Base-by-base conservation (phyloP, 2,329 filamentous ascomycete species). In the Rhytidhysteron rufulum region DNA sequence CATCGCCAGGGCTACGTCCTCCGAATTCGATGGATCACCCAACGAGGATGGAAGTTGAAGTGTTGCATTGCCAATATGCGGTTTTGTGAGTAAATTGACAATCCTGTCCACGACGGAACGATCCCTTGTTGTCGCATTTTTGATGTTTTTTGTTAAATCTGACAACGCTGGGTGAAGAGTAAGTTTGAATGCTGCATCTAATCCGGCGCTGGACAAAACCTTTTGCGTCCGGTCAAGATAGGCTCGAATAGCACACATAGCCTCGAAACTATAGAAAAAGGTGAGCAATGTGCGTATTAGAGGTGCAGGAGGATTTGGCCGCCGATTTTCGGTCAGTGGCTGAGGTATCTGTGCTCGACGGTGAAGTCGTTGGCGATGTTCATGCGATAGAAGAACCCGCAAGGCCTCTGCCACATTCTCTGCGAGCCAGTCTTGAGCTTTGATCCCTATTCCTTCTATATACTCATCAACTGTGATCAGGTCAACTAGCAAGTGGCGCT, bases 301-400 rank as follows among this genome's bases (percentile, higher is more conserved):
- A n/a, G 71, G 66, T 38, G 81, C 75, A 32, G 78, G 68, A 2
- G 71, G 71, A 5, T 65, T 67, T 17, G 73, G 59, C 25, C 71
- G 69, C 43, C 73, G 74, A 37, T 70, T 70, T 13, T 70, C 67
- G 8, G 71, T 68, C 43, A 82, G 57, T 5, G 82, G 77, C 6
- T 71, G 68, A 7, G 83, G 82, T 2, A 81, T 72, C 21, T 82
- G 78, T 1, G 83, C 85, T 39, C 89, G 79, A 31, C 78, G 77
- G 29, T 80, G 72, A 44, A 88, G 78, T 49, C 84, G 89, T 57
- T 86, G 79, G 8, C 85, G 80, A 61, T 97, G 91, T 2, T 86
- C 82, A 48, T 90, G 83, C 35, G 78, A 79, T 6, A 97, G 79
- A 2, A 96, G 74, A 17, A 96, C 75, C 30, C 88, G 82, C 3